Conservation (phyloP, 1,284 basidiomycete species). For the Erythrobasidium hasegawianum region DNA sequence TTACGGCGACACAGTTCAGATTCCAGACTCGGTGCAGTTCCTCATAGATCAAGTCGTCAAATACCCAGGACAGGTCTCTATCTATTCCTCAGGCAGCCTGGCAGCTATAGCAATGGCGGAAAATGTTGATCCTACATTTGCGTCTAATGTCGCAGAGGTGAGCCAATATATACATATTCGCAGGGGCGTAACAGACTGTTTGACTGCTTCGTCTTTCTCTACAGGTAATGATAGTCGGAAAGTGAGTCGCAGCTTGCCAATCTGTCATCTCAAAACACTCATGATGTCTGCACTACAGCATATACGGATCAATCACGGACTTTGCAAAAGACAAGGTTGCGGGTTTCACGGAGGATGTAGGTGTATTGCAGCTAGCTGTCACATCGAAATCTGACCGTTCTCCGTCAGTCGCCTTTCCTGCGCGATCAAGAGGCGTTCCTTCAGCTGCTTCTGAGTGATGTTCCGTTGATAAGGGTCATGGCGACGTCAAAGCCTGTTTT, state of each 20-base stretch:
- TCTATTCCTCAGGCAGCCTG: conserved; percentile 14
- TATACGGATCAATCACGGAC: too few relatives aligned
- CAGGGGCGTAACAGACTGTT: too few relatives aligned
- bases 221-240: conserved; percentile 17
- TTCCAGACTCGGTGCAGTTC: conserved; percentile 10
- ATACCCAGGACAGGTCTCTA: conserved; percentile 18
- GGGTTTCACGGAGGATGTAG: not conserved
- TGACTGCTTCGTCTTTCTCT: too few relatives aligned
- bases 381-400: too few relatives aligned
- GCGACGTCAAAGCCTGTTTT: conserved; percentile 10
- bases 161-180: too few relatives aligned
- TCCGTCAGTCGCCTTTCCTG: conserved; percentile 13
- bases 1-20: conserved; percentile 1
- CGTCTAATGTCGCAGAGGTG: conserved; percentile 7
- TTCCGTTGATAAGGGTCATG: conserved; percentile 14
- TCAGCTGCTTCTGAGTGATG: not conserved
- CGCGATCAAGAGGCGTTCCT: conserved; percentile 26
- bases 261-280: not conserved
- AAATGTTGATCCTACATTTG: conserved; percentile 11
- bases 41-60: conserved; percentile 14
- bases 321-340: not conserved
- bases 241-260: conserved; percentile 2
- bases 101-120: conserved; percentile 11
- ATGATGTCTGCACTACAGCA: not conserved
- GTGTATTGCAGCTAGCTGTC: too few relatives aligned